Base-by-base conservation (phyloP, 2,329 filamentous ascomycete species). In the Verticillium isaacii region DNA sequence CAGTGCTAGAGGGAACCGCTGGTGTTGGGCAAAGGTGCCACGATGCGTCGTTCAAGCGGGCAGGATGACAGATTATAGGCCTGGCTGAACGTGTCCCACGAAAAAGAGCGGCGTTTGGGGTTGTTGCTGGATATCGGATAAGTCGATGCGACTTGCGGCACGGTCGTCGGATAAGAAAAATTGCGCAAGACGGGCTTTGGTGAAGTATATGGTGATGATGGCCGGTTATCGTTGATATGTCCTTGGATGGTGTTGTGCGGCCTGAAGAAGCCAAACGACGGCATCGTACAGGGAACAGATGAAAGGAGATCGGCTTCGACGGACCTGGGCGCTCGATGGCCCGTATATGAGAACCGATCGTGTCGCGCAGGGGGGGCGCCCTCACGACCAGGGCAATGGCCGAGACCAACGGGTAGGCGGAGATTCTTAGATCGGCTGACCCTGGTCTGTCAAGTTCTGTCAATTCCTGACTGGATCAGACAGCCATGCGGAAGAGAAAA, bases 1-100 rank as follows among this genome's bases (percentile, higher is more conserved):
- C 57, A 58, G 37, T 58, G 57, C 57, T 41, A 58, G 57, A 58
- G 37, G 57, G 41, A 29, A 19, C 45, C 39, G 25, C 15, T 12
- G 19, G 39, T 50, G 6, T 41, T 15, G 15, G 57, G n/a, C 14
- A 32, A 8, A 12, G 32, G 37, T 9, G 36, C 25, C 5, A 12
- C 23, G 25, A 39, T 41, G 15, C 37, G 25, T 25, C 12, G 41
- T 9, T 29, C 25, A 14, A n/a, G 37, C 7, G 39, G 9, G 11
- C 32, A 23, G 12, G 57, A 14, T 17, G 57, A 58, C 23, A 41
- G 39, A n/a, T 25, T 50, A 23, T 23, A 41, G 23, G 57, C 37
- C n/a, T 58, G 57, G 17, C 36, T 41, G 19, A 58, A 41, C 2
- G 25, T 29, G 39, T 58, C 39, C 57, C 57, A 58, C 23, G 57